Conservation (phyloP, 2,329 filamentous ascomycete species). For the Colletotrichum sp. region DNA sequence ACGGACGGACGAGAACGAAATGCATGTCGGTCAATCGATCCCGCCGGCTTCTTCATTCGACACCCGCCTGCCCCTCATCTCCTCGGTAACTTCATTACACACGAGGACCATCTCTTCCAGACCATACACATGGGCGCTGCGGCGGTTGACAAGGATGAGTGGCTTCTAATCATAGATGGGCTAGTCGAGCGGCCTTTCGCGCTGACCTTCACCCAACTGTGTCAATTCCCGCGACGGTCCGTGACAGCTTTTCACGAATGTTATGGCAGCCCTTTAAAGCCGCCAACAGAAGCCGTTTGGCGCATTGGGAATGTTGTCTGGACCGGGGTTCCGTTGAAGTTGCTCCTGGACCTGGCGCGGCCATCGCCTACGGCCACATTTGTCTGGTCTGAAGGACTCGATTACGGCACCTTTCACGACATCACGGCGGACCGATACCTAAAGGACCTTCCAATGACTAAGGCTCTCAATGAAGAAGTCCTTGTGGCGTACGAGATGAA, state of each 20-base stretch:
- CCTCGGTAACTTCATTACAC: not conserved
- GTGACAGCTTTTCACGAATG: not conserved
- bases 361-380: not conserved
- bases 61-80: not conserved
- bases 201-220: not conserved
- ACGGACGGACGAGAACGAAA: not conserved
- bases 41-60: not conserved
- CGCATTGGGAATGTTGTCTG: not conserved
- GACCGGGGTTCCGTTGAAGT: accelerated
- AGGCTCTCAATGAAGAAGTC: not conserved
- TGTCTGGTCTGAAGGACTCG: not conserved
- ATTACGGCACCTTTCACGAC: not conserved
- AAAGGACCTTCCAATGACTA: not conserved
- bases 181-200: not conserved
- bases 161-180: not conserved
- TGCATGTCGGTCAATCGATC: not conserved
- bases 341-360: accelerated
- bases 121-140: not conserved
- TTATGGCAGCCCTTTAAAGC: not conserved
- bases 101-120: not conserved
- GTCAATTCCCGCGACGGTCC: not conserved
- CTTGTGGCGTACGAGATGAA: not conserved
- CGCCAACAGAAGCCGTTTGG: not conserved
- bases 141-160: not conserved
- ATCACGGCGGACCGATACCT: not conserved